Conservation (phyloP, 371 early-diverging fungal species). For the Syncephalastrum racemosum region DNA sequence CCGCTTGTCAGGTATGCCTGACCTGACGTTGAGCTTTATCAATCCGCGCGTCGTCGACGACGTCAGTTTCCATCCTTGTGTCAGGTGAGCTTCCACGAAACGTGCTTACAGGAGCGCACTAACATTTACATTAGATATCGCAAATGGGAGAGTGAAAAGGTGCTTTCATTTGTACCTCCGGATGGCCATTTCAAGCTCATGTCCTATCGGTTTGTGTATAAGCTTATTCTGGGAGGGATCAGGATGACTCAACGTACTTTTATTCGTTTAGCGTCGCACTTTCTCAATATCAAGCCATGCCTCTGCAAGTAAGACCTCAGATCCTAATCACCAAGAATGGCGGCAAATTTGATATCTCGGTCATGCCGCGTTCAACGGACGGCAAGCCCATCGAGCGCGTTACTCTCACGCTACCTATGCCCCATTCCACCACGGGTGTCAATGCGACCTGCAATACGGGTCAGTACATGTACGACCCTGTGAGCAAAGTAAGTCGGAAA, state of each 20-base stretch:
- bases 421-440: slow-evolving; percentile 55
- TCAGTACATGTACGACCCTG: slow-evolving; percentile 76
- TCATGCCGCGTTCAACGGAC: slow-evolving; percentile 65
- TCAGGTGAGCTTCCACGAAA: slow-evolving; percentile 45
- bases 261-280: slow-evolving; percentile 44
- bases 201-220: slow-evolving; percentile 63
- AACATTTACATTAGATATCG: slow-evolving; percentile 36
- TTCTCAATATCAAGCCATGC: not conserved
- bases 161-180: slow-evolving; percentile 91
- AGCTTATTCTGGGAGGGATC: too few species aligned
- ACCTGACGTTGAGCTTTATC: slow-evolving; percentile 72
- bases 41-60: slow-evolving; percentile 78
- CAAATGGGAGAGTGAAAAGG: slow-evolving; percentile 79
- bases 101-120: not conserved
- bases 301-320: not conserved
- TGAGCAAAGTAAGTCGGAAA: slow-evolving; percentile 51
- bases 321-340: not conserved
- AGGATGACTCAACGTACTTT: too few species aligned
- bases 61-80: slow-evolving; percentile 89
- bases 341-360: slow-evolving; percentile 64
- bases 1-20: slow-evolving; percentile 87
- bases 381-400: slow-evolving; percentile 71
- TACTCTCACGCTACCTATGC: slow-evolving; percentile 62
- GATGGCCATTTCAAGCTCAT: slow-evolving; percentile 90
- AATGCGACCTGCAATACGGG: slow-evolving; percentile 68